These are phyloP conservation scores for Rubus parviflorus DNA, from an alignment of 306 rosid species.

Conservation along the genomic window DNA sequence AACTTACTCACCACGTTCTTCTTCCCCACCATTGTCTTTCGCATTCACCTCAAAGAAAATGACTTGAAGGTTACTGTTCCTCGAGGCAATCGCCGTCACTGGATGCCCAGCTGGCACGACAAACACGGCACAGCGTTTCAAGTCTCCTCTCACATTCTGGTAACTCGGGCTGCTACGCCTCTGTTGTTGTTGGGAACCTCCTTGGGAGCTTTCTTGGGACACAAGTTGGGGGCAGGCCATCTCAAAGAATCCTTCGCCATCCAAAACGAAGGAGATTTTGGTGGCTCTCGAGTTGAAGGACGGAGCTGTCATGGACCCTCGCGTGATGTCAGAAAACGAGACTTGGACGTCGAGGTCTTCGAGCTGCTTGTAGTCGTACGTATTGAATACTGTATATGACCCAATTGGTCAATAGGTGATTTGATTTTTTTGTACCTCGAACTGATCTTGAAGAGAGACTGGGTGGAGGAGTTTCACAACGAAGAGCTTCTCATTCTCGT, in stretches of 20 bases:
- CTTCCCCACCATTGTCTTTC: constrained; percentile 52
- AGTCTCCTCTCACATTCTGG: constrained; percentile 24
- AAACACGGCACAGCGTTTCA: constrained; percentile 43
- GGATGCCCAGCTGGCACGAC: constrained; percentile 70
- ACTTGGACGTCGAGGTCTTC: constrained; percentile 42
- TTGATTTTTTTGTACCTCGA: constrained; percentile 33
- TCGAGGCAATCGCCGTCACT: constrained; percentile 32
- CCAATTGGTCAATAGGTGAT: background rate
- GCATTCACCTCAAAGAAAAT: constrained; percentile 61
- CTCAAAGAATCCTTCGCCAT: constrained; percentile 57
- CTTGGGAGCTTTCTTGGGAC: constrained; percentile 7
- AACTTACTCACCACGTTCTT: constrained; percentile 49
- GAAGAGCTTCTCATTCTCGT: constrained; percentile 51
- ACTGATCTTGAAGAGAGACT: constrained; percentile 40
- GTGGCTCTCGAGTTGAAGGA: constrained; percentile 49
- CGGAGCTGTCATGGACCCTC: constrained; percentile 50
- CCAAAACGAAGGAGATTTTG: constrained; percentile 40
- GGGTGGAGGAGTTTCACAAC: constrained; percentile 42
- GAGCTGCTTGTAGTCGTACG: constrained; percentile 27
- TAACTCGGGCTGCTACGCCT: constrained; percentile 21
- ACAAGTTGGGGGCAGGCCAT: constrained; percentile 58
- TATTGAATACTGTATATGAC: background rate
- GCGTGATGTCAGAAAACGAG: constrained; percentile 51
- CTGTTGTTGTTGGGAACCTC: background rate
- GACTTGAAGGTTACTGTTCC: constrained; percentile 36